Evolutionary conservation across 352 stramenopile genomes (phyloP).

Genomic region (Phytophthora melonis): DNA sequence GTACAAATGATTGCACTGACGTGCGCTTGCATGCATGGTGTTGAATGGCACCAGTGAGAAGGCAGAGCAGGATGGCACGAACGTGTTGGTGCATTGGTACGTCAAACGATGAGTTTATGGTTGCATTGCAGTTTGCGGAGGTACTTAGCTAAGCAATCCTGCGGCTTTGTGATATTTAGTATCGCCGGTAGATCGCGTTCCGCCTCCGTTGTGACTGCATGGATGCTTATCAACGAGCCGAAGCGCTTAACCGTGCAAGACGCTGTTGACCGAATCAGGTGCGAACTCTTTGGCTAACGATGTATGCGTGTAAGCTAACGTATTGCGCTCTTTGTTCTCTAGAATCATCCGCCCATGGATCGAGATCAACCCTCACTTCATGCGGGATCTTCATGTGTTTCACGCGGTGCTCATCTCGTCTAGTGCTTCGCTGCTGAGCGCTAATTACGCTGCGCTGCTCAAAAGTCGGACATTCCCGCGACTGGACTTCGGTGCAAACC

Average conservation of each 20-base stretch:
- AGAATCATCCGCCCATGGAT: slow-evolving; percentile 78
- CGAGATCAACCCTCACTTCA: slow-evolving; percentile 71
- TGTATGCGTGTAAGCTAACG: neutral
- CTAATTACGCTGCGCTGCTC: slow-evolving; percentile 29
- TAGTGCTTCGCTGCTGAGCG: slow-evolving; percentile 1
- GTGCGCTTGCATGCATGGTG: neutral
- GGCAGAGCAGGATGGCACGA: slow-evolving; percentile 46
- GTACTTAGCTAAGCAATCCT: neutral
- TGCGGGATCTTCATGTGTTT: slow-evolving; percentile 57
- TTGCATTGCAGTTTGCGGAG: neutral
- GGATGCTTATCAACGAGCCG: slow-evolving; percentile 49
- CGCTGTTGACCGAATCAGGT: slow-evolving; percentile 60
- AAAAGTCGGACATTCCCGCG: slow-evolving; percentile 36
- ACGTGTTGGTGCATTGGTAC: slow-evolving; percentile 81
- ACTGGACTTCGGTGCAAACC: slow-evolving; percentile 63
- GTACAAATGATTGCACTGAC: neutral
- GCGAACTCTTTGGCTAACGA: neutral
- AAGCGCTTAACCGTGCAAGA: slow-evolving; percentile 39
- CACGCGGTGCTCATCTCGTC: slow-evolving; percentile 26
- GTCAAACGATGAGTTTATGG: neutral
- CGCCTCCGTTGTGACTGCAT: slow-evolving; percentile 59
- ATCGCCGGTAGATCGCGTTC: slow-evolving; percentile 75
- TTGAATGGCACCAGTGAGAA: slow-evolving; percentile 30
- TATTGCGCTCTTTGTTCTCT: neutral
- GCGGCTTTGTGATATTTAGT: slow-evolving; percentile 35